Evolutionary conservation across 2,329 filamentous ascomycete species (phyloP).

Genomic region (Fusarium verrucosum): DNA sequence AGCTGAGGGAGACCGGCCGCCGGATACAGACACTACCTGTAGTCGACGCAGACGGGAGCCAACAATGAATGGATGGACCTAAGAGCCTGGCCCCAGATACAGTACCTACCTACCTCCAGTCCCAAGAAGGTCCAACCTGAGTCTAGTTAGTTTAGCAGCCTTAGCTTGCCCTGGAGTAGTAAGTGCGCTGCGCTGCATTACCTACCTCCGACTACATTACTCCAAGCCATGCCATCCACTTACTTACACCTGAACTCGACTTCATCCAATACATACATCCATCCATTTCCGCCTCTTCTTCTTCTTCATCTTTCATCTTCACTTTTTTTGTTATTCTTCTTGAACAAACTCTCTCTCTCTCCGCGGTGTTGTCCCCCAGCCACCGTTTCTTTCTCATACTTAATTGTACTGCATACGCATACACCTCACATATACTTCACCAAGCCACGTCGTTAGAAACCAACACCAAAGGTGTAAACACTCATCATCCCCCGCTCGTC

Average conservation of each 20-base stretch:
- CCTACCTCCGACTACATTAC: conserved; percentile 5
- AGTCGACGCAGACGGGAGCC: conserved; percentile 15
- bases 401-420: not conserved
- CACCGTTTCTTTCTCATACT: not conserved
- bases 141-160: too few species aligned
- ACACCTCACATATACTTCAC: not conserved
- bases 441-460: not conserved
- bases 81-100: not conserved
- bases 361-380: not conserved
- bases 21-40: conserved; percentile 16
- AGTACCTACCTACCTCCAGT: not conserved
- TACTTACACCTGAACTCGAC: conserved; percentile 18
- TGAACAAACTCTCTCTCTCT: too few species aligned
- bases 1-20: conserved; percentile 13
- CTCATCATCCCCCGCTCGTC: not conserved
- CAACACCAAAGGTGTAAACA: not conserved
- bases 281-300: conserved; percentile 2
- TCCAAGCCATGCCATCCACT: conserved; percentile 16
- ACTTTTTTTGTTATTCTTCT: not conserved
- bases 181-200: not conserved
- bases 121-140: not conserved
- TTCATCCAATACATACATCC: conserved; percentile 12
- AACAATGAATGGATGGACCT: too few species aligned
- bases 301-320: not conserved
- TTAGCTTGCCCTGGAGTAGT: conserved; percentile 3